Conservation (phyloP, 768 basidiomycete species). For the Pleurotus citrinopileatus region DNA sequence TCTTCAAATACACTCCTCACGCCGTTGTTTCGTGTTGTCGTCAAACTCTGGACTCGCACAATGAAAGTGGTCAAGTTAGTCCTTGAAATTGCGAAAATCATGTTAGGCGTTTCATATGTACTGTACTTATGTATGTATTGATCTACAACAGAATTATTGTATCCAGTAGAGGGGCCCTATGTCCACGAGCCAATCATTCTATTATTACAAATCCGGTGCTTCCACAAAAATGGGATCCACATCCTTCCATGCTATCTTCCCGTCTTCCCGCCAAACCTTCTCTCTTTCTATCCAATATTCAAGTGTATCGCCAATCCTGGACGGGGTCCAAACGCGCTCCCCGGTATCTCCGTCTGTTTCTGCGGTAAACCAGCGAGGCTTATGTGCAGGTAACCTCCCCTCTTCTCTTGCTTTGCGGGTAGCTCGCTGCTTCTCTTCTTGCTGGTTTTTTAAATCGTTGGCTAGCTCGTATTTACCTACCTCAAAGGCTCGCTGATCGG, state of each 20-base stretch:
- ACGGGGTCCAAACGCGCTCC: conserved; percentile 84
- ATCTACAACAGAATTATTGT: no score
- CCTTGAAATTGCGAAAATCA: no score
- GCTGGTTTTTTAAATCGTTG: conserved; percentile 72
- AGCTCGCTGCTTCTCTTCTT: conserved; percentile 81
- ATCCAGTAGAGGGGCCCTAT: not conserved
- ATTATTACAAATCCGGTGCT: conserved; percentile 34
- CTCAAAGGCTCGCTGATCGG: conserved; percentile 95
- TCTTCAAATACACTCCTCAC: no score
- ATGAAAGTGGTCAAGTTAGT: no score
- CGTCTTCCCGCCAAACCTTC: conserved; percentile 46
- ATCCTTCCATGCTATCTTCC: conserved; percentile 49
- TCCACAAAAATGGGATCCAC: conserved; percentile 86
- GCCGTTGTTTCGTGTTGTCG: no score
- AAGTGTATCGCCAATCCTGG: conserved; percentile 43
- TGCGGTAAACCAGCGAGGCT: conserved; percentile 84
- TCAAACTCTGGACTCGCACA: no score
- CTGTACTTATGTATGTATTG: no score
- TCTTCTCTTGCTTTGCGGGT: conserved; percentile 75
- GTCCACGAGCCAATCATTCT: conserved; percentile 14
- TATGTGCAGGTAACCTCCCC: conserved; percentile 67
- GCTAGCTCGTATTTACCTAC: conserved; percentile 80
- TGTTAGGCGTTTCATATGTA: no score
- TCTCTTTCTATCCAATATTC: conserved; percentile 88
- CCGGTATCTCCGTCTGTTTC: conserved; percentile 86